phyloP scores from a whole-genome alignment of 257 asterid genomes.

The Nicotiana knightiana region DNA sequence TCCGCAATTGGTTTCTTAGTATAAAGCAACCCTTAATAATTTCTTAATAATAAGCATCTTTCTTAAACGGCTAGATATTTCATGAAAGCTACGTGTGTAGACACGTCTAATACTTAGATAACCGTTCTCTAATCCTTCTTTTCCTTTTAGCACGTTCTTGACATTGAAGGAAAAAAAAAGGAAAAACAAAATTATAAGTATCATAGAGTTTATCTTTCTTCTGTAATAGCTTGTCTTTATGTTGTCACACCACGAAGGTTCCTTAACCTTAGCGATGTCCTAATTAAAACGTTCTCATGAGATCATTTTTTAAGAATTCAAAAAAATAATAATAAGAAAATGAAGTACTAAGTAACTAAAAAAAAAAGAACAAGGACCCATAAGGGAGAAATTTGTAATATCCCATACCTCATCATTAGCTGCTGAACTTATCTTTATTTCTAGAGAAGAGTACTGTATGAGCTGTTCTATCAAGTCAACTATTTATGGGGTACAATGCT shows the following conservation, averaged over 20 bases:
- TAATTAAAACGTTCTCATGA: slow-evolving; percentile 19
- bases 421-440: slow-evolving; percentile 17
- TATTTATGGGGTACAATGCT: slow-evolving; percentile 14
- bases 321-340: neutral
- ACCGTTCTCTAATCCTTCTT: neutral
- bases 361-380: slow-evolving; percentile 31
- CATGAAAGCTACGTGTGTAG: slow-evolving; percentile 16
- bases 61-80: slow-evolving; percentile 1
- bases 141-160: slow-evolving; percentile 17
- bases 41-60: slow-evolving; percentile 4
- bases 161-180: neutral
- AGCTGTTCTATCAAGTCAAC: slow-evolving; percentile 67
- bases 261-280: slow-evolving; percentile 43
- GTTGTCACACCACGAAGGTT: slow-evolving; percentile 32
- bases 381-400: slow-evolving; percentile 55
- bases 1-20: neutral
- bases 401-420: slow-evolving; percentile 43
- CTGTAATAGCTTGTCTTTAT: slow-evolving; percentile 17
- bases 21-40: neutral
- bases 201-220: neutral
- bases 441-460: slow-evolving; percentile 16
- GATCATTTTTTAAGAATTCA: neutral
- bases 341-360: neutral
- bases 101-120: neutral
- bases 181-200: neutral